Conservation (phyloP, 805 yeast genomes). For the Pichia phayaonensis region DNA sequence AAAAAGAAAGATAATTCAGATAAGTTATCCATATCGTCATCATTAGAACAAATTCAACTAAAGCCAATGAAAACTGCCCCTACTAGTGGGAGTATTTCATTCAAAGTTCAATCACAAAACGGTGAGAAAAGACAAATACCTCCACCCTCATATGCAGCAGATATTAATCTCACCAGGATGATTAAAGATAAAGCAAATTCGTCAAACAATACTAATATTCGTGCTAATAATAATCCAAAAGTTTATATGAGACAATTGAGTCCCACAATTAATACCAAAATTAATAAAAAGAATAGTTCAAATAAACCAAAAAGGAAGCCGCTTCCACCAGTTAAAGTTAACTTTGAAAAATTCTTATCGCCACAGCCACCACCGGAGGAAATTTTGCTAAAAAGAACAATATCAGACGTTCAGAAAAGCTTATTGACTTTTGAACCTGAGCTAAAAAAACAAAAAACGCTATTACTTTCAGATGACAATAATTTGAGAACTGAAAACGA, state of each 20-base stretch:
- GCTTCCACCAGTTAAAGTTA: slow-evolving; percentile 5
- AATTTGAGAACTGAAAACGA: background rate
- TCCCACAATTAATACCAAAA: background rate
- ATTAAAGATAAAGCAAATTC: background rate
- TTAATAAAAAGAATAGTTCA: background rate
- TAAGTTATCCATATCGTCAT: background rate
- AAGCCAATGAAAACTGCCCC: slow-evolving; percentile 2
- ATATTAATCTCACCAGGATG: slow-evolving; percentile 14
- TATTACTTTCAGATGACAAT: background rate
- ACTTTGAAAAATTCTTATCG: slow-evolving; percentile 13
- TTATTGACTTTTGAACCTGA: background rate
- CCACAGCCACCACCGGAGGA: slow-evolving; percentile 16
- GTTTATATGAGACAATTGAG: background rate
- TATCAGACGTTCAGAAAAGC: background rate
- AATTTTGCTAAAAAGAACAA: slow-evolving; percentile 10
- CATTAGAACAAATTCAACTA: background rate
- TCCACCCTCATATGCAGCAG: slow-evolving; percentile 19
- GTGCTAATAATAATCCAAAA: background rate
- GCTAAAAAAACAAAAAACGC: background rate
- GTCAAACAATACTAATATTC: background rate
- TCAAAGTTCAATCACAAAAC: slow-evolving; percentile 7
- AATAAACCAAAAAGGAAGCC: slow-evolving; percentile 3
- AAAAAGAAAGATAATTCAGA: background rate
- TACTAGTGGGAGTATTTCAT: slow-evolving; percentile 1
- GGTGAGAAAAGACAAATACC: slow-evolving; percentile 1